Conservation (phyloP, 2,329 filamentous ascomycete genomes). For the Pseudogymnoascus sp. region DNA sequence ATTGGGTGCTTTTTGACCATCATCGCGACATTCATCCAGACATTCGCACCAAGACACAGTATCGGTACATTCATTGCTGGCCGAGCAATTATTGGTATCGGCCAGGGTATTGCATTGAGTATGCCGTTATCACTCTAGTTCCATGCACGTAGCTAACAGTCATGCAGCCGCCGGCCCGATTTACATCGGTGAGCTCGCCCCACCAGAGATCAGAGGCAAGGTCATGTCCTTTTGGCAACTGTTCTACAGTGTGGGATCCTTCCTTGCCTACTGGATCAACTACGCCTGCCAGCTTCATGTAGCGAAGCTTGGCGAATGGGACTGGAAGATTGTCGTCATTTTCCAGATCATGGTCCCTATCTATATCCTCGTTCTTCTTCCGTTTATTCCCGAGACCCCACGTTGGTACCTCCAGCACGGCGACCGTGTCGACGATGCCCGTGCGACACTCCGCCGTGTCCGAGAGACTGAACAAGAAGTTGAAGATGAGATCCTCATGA, state of each 20-base stretch:
- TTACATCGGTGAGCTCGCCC: slow-evolving; percentile 64
- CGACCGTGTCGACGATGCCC: slow-evolving; percentile 54
- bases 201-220: slow-evolving; percentile 56
- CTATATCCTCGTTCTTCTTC: slow-evolving; percentile 54
- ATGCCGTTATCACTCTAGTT: slow-evolving; percentile 21
- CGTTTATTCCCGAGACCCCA: slow-evolving; percentile 62
- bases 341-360: slow-evolving; percentile 65
- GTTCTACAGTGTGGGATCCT: slow-evolving; percentile 59
- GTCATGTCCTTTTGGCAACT: slow-evolving; percentile 68
- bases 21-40: slow-evolving; percentile 62
- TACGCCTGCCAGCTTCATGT: slow-evolving; percentile 54
- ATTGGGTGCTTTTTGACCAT: slow-evolving; percentile 59
- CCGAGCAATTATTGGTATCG: slow-evolving; percentile 62
- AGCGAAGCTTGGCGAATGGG: slow-evolving; percentile 57
- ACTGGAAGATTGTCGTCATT: slow-evolving; percentile 67
- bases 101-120: slow-evolving; percentile 62
- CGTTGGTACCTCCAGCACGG: slow-evolving; percentile 61
- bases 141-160: slow-evolving; percentile 8
- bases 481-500: slow-evolving; percentile 58
- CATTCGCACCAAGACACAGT: slow-evolving; percentile 54
- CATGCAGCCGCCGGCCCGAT: slow-evolving; percentile 55
- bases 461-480: slow-evolving; percentile 60
- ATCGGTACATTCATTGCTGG: slow-evolving; percentile 63
- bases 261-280: slow-evolving; percentile 61
- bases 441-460: slow-evolving; percentile 50